Evolutionary conservation across 371 early-diverging fungal genomes (phyloP).

Genomic region (Rhizopus arrhizus): DNA sequence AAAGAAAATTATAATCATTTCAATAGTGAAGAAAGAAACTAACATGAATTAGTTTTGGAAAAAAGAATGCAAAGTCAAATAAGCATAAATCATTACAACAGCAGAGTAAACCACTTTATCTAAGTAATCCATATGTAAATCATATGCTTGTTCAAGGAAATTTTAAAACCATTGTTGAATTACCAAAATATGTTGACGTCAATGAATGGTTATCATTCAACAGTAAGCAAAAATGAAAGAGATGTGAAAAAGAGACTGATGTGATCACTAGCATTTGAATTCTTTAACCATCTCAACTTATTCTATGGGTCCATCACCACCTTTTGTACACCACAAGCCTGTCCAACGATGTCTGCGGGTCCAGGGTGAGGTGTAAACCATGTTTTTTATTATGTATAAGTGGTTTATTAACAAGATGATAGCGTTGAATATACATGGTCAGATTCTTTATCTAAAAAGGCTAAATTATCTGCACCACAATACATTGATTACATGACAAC

Average conservation of each 20-base stretch:
- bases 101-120: constrained; percentile 66
- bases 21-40: background rate
- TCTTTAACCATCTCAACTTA: constrained; percentile 91
- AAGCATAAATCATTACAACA: constrained; percentile 18
- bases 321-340: constrained; percentile 81
- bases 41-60: constrained; percentile 20
- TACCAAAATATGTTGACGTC: constrained; percentile 87
- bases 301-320: constrained; percentile 91
- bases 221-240: constrained; percentile 62
- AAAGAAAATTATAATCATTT: no score
- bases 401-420: constrained; percentile 1
- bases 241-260: background rate
- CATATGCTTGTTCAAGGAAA: constrained; percentile 90
- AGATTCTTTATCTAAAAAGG: constrained; percentile 81
- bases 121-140: constrained; percentile 74
- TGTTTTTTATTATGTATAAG: background rate
- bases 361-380: constrained; percentile 56
- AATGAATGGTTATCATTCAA: constrained; percentile 96
- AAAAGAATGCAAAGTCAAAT: constrained; percentile 15
- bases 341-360: constrained; percentile 90
- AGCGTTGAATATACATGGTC: constrained; percentile 90
- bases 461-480: constrained; percentile 89
- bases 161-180: constrained; percentile 82
- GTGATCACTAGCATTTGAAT: constrained; percentile 74
- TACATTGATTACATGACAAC: constrained; percentile 93